phyloP scores from a whole-genome alignment of 106 monocot genomes.

The Dendrobium officinale region DNA sequence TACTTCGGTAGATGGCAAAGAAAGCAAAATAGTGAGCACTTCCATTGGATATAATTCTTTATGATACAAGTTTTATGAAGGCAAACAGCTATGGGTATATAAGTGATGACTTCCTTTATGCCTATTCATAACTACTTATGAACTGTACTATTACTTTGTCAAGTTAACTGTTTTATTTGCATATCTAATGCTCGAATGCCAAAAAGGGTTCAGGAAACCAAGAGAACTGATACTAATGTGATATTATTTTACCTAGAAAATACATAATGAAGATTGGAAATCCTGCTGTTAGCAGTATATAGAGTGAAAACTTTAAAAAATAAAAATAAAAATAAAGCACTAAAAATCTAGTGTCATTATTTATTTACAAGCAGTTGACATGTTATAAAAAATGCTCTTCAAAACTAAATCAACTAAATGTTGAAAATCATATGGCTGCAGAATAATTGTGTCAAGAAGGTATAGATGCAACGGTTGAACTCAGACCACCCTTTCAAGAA shows the following conservation, averaged over 20 bases:
- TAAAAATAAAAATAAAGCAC: neutral
- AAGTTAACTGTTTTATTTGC: neutral
- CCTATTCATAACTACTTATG: neutral
- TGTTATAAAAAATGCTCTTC: neutral
- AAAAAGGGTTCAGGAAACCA: neutral
- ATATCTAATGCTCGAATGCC: neutral
- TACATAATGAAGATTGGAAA: neutral
- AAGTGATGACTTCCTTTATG: neutral
- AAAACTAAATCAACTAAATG: conserved; percentile 7
- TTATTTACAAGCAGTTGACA: conserved; percentile 2
- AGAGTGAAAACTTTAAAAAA: neutral
- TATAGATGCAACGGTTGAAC: neutral
- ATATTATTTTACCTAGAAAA: neutral
- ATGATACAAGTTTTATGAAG: neutral
- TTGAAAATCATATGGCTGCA: conserved; percentile 4
- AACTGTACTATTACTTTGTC: neutral
- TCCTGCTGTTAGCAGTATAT: neutral
- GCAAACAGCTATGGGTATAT: neutral
- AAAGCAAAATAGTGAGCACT: neutral
- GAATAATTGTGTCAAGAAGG: neutral
- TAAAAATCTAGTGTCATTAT: neutral
- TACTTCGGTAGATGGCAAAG: neutral
- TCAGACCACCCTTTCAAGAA: neutral
- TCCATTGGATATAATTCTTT: neutral
- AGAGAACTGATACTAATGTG: neutral